Conservation (phyloP, 2,329 filamentous ascomycete species). For the Camillea tinctor region DNA sequence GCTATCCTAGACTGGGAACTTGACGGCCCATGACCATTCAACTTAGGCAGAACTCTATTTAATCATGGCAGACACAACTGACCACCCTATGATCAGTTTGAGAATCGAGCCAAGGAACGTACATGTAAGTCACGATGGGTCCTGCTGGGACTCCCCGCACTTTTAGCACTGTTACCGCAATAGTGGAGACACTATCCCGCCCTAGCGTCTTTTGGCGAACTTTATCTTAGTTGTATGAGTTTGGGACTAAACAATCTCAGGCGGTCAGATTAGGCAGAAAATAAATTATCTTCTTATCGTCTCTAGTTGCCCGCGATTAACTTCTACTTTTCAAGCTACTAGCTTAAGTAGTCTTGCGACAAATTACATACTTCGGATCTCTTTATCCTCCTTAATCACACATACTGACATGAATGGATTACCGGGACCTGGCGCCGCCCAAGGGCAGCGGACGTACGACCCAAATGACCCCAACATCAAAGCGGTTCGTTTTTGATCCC, state of each 20-base stretch:
- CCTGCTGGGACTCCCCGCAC: too few relatives aligned
- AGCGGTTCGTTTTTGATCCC: slow-evolving; percentile 36
- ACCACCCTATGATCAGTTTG: too few relatives aligned
- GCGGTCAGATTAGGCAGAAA: slow-evolving; percentile 9
- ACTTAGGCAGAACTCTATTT: too few relatives aligned
- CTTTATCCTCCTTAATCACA: neutral
- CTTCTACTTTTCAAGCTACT: neutral
- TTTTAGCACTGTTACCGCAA: too few relatives aligned
- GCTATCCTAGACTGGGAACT: too few relatives aligned
- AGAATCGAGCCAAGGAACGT: too few relatives aligned
- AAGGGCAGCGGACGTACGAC: slow-evolving; percentile 23
- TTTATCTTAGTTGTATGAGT: neutral
- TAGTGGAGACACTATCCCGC: too few relatives aligned
- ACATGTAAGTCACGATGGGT: too few relatives aligned
- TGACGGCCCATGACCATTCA: too few relatives aligned
- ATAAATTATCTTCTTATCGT: slow-evolving; percentile 12
- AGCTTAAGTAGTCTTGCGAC: too few relatives aligned
- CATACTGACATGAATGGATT: slow-evolving; percentile 28
- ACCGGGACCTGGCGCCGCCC: slow-evolving; percentile 23
- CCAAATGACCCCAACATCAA: slow-evolving; percentile 54
- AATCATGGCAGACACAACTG: too few relatives aligned
- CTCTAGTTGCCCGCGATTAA: slow-evolving; percentile 14
- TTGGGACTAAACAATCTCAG: neutral
- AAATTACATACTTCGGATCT: neutral
- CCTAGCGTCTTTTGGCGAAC: neutral